Evolutionary conservation across 2,329 filamentous ascomycete species (phyloP).

Genomic region (Ustulina deusta): DNA sequence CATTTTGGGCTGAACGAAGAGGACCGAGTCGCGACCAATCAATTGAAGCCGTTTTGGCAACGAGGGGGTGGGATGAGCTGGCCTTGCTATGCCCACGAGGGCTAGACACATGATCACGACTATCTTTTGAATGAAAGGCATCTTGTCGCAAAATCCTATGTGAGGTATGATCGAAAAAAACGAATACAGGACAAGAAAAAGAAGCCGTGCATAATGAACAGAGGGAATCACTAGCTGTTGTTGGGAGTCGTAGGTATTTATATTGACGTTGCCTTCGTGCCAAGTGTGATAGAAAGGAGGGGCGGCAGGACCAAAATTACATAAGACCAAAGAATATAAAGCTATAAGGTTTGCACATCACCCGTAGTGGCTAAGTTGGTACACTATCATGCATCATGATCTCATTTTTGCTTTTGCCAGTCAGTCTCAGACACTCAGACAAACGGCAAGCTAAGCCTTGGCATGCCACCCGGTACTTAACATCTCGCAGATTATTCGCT

Average conservation of each 20-base stretch:
- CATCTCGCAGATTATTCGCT: neutral
- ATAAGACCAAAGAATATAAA: neutral
- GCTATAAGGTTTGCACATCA: slow-evolving; percentile 17
- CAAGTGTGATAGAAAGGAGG: neutral
- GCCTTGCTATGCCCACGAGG: slow-evolving; percentile 13
- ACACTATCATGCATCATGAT: slow-evolving; percentile 19
- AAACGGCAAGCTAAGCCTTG: slow-evolving; percentile 9
- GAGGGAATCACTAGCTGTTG: neutral
- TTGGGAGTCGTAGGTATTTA: slow-evolving; percentile 21
- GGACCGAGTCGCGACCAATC: slow-evolving; percentile 1
- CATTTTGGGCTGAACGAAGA: slow-evolving; percentile 42
- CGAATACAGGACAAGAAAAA: neutral
- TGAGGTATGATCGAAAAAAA: neutral
- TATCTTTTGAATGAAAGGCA: slow-evolving; percentile 23
- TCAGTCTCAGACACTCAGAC: neutral
- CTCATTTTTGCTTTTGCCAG: slow-evolving; percentile 16
- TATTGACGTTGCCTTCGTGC: slow-evolving; percentile 11
- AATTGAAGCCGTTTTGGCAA: neutral
- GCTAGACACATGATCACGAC: slow-evolving; percentile 5
- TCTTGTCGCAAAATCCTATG: neutral
- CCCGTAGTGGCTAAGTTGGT: neutral
- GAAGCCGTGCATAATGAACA: neutral
- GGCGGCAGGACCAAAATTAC: neutral
- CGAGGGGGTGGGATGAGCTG: neutral
- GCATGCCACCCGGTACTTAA: neutral